A percentile compares a stretch with the other conserved stretches of the same genome.
Evolutionary conservation across 2,329 filamentous ascomycete genomes (phyloP).

Genomic region (Fusarium paranaense): DNA sequence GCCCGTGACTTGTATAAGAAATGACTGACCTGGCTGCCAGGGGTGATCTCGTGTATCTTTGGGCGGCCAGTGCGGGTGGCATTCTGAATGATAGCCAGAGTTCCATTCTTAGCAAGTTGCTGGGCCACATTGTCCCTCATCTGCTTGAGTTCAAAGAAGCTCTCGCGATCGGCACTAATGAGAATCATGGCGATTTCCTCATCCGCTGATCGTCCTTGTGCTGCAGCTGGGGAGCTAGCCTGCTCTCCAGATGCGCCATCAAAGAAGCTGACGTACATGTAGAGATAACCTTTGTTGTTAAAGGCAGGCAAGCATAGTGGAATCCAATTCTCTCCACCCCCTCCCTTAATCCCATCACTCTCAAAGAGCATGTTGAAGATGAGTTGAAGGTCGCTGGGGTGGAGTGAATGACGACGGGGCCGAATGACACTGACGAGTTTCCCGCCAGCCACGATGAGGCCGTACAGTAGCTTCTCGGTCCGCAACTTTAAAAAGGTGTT

Average conservation of each 20-base stretch:
- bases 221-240: constrained; percentile 62
- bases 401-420: constrained; percentile 93
- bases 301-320: constrained; percentile 95
- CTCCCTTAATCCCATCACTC: constrained; percentile 89
- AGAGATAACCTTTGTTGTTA: constrained; percentile 95
- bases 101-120: constrained; percentile 81
- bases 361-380: constrained; percentile 99
- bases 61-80: constrained; percentile 80
- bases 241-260: constrained; percentile 63
- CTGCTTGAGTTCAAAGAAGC: constrained; percentile 88
- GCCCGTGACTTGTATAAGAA: constrained; percentile 95
- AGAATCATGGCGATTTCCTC: constrained; percentile 91
- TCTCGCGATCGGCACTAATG: constrained; percentile 92
- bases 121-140: constrained; percentile 73
- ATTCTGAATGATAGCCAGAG: constrained; percentile 77
- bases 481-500: constrained; percentile 84
- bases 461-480: constrained; percentile 85
- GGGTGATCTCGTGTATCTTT: constrained; percentile 78
- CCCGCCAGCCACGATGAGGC: constrained; percentile 91
- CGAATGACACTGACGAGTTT: constrained; percentile 94
- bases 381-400: constrained; percentile 93
- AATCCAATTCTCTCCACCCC: constrained; percentile 95
- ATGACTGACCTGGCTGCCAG: constrained; percentile 84
- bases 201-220: constrained; percentile 73
- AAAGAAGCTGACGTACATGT: constrained; percentile 99